These are phyloP conservation scores for Lycium ferocissimum DNA, from an alignment of 257 asterid species.

Conservation along the genomic window DNA sequence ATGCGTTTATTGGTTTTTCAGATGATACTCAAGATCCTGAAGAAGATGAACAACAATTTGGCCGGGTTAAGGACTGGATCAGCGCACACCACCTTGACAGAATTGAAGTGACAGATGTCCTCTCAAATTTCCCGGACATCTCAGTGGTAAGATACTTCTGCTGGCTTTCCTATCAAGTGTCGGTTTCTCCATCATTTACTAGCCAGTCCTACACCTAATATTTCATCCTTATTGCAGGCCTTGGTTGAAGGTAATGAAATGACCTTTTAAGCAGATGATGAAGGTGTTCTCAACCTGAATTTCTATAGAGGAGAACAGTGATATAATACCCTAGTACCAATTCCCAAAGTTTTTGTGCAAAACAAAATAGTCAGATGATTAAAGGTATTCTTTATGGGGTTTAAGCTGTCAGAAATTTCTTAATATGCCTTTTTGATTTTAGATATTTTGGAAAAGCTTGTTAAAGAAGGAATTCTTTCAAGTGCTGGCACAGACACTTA, in stretches of 20 bases:
- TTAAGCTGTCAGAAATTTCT: background rate
- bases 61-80: conserved; percentile 83
- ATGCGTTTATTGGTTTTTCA: conserved; percentile 40
- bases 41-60: conserved; percentile 76
- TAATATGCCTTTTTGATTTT: conserved; percentile 32
- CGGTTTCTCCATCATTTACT: conserved; percentile 18
- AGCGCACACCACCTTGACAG: conserved; percentile 67
- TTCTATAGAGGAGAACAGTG: conserved; percentile 32
- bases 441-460: conserved; percentile 83
- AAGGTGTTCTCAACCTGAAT: conserved; percentile 27
- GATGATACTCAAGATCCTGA: conserved; percentile 87
- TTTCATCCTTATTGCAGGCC: conserved; percentile 52
- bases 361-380: conserved; percentile 1
- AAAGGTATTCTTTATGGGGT: background rate
- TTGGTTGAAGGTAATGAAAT: conserved; percentile 77
- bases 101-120: conserved; percentile 68
- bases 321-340: conserved; percentile 27
- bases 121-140: conserved; percentile 83
- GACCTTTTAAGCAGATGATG: conserved; percentile 38
- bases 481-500: conserved; percentile 64
- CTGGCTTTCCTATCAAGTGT: background rate
- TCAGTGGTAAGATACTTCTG: conserved; percentile 58
- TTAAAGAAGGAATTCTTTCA: conserved; percentile 61
- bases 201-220: conserved; percentile 27
- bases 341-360: background rate